Base-by-base conservation (phyloP, 805 yeast species). In the Kodamaea lidongshanica region DNA sequence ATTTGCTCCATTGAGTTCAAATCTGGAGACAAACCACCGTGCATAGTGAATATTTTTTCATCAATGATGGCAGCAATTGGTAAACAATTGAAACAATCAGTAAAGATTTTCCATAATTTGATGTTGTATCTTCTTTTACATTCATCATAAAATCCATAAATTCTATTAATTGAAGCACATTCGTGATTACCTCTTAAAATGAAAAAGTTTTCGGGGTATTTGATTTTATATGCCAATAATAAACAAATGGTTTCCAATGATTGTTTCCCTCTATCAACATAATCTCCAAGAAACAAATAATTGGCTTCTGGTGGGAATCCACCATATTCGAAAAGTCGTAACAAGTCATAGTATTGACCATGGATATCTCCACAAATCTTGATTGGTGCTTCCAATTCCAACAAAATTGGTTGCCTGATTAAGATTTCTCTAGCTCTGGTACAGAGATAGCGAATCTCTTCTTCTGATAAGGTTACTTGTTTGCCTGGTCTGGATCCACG, bases 251-350 rank as follows among this genome's bases (percentile, higher is more conserved):
- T 92, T 61, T 89, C 98, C 48, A 92, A 67, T 17, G 95, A 85
- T 68, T 92, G 97, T 57, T 88, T 87, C 53, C 98, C 98, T 71
- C 98, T 81, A 68, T 89, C 98, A 44, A 89, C 98, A 55, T 89
- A 89, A 70, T 89, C 98, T 44, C 98, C 98, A 37, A 89, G 65
- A 56, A 89, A 89, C 49, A 89, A 68, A 65, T 89, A 89, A 67
- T 89, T 89, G 12, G 97, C 94, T 59, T 92, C 97, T 8, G 98
- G 98, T 2, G 98, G 98, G 71, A 92, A 89, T 3, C 97, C 98
- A 49, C 98, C 97, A 54, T 89, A 89, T 67, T 92, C 97, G 52
- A 89, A 89, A 48, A 89, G 74, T 61, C 98, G 81, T 56, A 89
- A 72, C 49, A 89, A 74, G 61, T 89, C 98, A 56, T 89, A 89